These are phyloP conservation scores for Eimeria necatrix DNA, from an alignment of 169 alveolate genomes.

Conservation along the genomic window DNA sequence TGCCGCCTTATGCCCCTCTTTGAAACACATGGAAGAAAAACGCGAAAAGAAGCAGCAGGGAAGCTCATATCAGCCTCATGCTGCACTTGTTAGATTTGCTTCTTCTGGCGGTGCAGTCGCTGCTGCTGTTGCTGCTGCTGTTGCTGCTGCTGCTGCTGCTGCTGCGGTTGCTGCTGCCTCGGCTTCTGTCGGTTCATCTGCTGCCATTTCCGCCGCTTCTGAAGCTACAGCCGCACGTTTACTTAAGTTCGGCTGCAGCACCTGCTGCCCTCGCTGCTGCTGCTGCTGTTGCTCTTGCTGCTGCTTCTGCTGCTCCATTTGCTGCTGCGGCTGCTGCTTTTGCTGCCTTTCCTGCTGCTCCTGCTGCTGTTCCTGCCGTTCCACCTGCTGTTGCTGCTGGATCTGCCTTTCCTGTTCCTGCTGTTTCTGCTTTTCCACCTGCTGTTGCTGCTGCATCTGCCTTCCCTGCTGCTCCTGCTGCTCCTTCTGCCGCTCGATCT, in stretches of 20 bases:
- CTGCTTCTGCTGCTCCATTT: background rate
- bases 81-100: too few species aligned
- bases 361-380: background rate
- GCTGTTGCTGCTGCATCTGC: background rate
- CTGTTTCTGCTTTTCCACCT: background rate
- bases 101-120: too few species aligned
- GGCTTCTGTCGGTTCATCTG: background rate
- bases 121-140: too few species aligned
- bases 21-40: too few species aligned
- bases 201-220: background rate
- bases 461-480: background rate
- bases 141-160: too few species aligned
- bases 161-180: background rate
- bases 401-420: background rate
- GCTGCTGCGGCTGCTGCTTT: background rate
- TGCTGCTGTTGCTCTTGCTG: background rate
- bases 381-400: background rate
- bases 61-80: too few species aligned
- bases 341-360: conserved; percentile 18
- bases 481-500: background rate
- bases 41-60: too few species aligned
- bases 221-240: background rate
- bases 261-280: background rate
- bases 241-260: background rate
- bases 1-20: background rate